Evolutionary conservation across 768 basidiomycete genomes (phyloP).

Genomic region (Xerocomus spinulosus): DNA sequence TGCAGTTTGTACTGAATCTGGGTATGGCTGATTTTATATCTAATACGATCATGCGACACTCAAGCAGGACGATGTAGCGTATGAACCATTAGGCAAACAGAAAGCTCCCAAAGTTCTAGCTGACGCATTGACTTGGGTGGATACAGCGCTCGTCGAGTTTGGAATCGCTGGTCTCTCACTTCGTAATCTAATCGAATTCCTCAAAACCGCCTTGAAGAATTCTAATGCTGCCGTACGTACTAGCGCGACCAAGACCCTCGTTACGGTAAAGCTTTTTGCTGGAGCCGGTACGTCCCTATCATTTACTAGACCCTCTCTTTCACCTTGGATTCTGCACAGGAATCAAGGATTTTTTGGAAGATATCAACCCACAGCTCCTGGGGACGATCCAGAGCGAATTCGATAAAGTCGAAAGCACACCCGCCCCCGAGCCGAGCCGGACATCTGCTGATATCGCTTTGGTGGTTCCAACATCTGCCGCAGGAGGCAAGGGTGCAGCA

Average conservation of each 20-base stretch:
- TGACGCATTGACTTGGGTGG: conserved; percentile 87
- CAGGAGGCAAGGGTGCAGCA: conserved; percentile 35
- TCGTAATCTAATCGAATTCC: conserved; percentile 81
- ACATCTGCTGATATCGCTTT: conserved; percentile 70
- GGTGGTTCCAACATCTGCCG: conserved; percentile 39
- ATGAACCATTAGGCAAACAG: conserved; percentile 89
- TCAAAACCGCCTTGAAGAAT: conserved; percentile 82
- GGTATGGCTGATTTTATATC: conserved; percentile 44
- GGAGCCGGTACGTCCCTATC: conserved; percentile 61
- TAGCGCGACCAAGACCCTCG: conserved; percentile 88
- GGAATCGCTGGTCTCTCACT: conserved; percentile 85
- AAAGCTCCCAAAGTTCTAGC: conserved; percentile 97
- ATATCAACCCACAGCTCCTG: conserved; percentile 89
- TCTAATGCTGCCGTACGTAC: conserved; percentile 93
- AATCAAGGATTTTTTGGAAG: conserved; percentile 88
- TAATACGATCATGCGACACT: conserved; percentile 10
- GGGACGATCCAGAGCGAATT: conserved; percentile 89
- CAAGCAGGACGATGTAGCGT: conserved; percentile 48
- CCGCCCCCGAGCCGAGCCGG: conserved; percentile 74
- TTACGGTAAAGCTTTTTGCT: conserved; percentile 88
- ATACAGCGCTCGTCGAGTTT: conserved; percentile 81
- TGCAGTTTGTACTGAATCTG: conserved; percentile 92
- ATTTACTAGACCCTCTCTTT: neutral
- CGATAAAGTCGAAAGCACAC: conserved; percentile 79
- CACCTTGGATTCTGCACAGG: conserved; percentile 43